Evolutionary conservation across 2,329 filamentous ascomycete species (phyloP).

Genomic region (Phyllosticta citrichinensis): DNA sequence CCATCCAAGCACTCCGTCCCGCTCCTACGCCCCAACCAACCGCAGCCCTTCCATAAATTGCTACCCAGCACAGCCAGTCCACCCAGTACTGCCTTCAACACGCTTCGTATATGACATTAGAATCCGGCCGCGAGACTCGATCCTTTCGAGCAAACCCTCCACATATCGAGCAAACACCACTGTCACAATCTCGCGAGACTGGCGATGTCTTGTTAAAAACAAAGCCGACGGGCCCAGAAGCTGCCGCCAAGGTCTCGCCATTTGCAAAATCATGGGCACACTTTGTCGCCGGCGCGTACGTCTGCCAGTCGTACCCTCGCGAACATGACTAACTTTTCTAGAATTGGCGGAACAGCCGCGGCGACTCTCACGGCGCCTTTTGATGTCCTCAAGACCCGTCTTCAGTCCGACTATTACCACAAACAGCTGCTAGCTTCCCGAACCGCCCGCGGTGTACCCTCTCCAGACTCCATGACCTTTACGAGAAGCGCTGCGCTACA

Average conservation of each 20-base stretch:
- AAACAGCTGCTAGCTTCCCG: constrained; percentile 62
- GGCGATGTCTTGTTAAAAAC: constrained; percentile 45
- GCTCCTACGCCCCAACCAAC: not conserved
- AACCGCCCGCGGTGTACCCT: constrained; percentile 45
- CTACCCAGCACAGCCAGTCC: not conserved
- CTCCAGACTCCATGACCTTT: constrained; percentile 50
- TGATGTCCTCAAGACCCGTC: constrained; percentile 83
- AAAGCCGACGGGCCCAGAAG: constrained; percentile 26
- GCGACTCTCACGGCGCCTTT: constrained; percentile 89
- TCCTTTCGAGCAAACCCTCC: constrained; percentile 19
- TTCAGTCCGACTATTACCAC: constrained; percentile 94
- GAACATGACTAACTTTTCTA: constrained; percentile 25
- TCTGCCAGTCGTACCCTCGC: constrained; percentile 13
- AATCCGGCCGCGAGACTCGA: constrained; percentile 23
- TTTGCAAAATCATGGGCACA: constrained; percentile 75
- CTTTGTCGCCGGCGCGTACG: constrained; percentile 79
- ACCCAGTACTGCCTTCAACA: not conserved
- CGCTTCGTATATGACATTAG: constrained; percentile 24
- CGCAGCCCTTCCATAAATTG: not conserved
- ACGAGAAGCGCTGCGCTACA: constrained; percentile 60
- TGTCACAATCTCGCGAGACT: constrained; percentile 49
- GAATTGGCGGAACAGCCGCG: constrained; percentile 80
- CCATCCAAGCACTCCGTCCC: not conserved
- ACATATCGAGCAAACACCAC: constrained; percentile 20
- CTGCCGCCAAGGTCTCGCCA: constrained; percentile 32